Percentiles rank a stretch among this genome's conserved stretches.
Evolutionary conservation across 495 filamentous ascomycete species (phyloP).

Genomic region (Elasticomyces elasticus): DNA sequence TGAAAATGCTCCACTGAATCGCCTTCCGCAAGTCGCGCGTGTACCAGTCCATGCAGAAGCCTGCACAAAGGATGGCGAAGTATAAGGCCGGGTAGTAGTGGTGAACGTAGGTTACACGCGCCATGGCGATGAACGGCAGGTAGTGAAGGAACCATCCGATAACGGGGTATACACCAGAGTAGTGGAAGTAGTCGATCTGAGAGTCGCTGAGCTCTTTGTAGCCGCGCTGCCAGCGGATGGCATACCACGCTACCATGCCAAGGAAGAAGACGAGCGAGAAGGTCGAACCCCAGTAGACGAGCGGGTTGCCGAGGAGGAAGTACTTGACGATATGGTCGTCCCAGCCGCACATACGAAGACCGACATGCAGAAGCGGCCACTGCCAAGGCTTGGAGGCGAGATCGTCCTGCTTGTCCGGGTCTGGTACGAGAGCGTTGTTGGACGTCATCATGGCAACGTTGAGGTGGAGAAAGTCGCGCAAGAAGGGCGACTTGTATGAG

Average conservation of each 20-base stretch:
- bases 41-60: constrained; percentile 82
- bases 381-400: constrained; percentile 96
- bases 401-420: constrained; percentile 98
- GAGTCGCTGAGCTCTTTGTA: constrained; percentile 68
- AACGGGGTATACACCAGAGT: constrained; percentile 80
- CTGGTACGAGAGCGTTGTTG: constrained; percentile 94
- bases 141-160: constrained; percentile 96
- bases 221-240: constrained; percentile 91
- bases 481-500: constrained; percentile 90
- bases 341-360: constrained; percentile 97
- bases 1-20: constrained; percentile 55
- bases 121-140: constrained; percentile 92
- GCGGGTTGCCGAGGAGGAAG: constrained; percentile 92
- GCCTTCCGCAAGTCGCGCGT: constrained; percentile 51
- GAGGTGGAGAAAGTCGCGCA: constrained; percentile 91
- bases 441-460: constrained; percentile 99
- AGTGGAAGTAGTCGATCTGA: constrained; percentile 89
- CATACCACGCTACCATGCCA: constrained; percentile 68
- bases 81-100: constrained; percentile 99
- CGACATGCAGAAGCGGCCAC: constrained; percentile 92
- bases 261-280: constrained; percentile 62
- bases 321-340: constrained; percentile 93
- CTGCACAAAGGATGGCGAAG: constrained; percentile 83
- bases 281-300: constrained; percentile 93
- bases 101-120: constrained; percentile 95